Conservation (phyloP, 2,329 filamentous ascomycete genomes). For the Fusarium fujikuroi region DNA sequence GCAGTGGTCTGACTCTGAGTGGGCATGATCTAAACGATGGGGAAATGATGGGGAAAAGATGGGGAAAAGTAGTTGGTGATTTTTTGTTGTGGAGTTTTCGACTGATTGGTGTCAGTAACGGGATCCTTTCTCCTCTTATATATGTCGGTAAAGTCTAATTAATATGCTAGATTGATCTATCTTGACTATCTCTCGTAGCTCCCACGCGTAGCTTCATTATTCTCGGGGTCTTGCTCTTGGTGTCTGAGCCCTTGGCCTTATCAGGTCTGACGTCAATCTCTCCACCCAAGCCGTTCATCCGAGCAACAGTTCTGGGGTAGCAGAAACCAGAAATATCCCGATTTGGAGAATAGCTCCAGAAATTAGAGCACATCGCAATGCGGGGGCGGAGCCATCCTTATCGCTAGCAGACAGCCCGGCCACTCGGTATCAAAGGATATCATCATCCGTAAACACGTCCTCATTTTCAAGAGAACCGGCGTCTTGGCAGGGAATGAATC, state of each 20-base stretch:
- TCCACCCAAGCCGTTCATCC: neutral
- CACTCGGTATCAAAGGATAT: neutral
- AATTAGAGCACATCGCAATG: neutral
- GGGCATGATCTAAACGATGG: neutral
- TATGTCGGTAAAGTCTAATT: neutral
- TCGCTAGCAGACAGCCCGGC: neutral
- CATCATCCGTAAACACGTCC: neutral
- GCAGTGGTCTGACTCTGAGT: neutral
- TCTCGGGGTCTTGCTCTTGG: accelerated
- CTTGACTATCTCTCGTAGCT: neutral
- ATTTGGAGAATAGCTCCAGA: neutral
- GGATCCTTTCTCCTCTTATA: neutral
- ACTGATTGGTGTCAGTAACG: neutral
- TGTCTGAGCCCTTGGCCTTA: neutral
- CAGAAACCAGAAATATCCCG: neutral
- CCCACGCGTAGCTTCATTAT: neutral
- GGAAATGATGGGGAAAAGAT: neutral
- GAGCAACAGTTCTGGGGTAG: accelerated
- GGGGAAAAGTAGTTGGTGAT: neutral
- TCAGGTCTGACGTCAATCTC: neutral
- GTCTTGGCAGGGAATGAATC: neutral
- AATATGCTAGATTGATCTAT: neutral
- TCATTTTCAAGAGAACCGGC: neutral
- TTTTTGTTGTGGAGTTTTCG: neutral
- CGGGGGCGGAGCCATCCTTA: neutral